These are phyloP conservation scores for Alloteropsis semialata DNA, from an alignment of 176 grass and related monocot species.

Conservation along the genomic window DNA sequence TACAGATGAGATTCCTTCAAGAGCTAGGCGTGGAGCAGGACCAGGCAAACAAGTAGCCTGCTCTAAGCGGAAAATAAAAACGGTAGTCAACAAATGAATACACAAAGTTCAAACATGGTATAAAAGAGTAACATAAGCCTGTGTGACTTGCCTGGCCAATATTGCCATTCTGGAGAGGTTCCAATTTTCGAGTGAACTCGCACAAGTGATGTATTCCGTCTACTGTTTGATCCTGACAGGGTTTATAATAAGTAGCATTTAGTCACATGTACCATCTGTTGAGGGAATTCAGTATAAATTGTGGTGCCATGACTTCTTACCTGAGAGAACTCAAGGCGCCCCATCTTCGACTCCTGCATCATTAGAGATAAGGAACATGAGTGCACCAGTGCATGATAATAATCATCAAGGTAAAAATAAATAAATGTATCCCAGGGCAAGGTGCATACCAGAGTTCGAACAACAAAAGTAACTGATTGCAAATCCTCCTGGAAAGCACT, in stretches of 20 bases:
- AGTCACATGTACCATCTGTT: not conserved
- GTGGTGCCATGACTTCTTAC: conserved; percentile 19
- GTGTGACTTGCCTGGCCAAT: conserved; percentile 39
- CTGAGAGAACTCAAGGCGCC: conserved; percentile 55
- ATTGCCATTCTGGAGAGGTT: conserved; percentile 28
- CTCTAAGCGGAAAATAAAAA: not conserved
- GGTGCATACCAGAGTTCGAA: conserved; percentile 60
- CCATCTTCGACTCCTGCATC: conserved; percentile 66
- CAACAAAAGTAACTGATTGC: conserved; percentile 62
- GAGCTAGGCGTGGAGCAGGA: not conserved
- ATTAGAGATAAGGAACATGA: conserved; percentile 7
- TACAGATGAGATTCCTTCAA: not conserved
- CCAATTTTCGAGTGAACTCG: conserved; percentile 42
- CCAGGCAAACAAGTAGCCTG: not conserved
- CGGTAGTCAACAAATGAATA: not conserved
- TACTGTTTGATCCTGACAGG: conserved; percentile 59
- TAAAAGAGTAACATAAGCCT: not conserved
- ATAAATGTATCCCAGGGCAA: not conserved
- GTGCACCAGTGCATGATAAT: conserved; percentile 30
- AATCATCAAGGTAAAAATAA: not conserved
- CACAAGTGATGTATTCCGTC: conserved; percentile 55
- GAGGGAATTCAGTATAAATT: not conserved
- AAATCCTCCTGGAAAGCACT: conserved; percentile 68
- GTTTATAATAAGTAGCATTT: not conserved
- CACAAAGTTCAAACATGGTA: not conserved